phyloP scores from a whole-genome alignment of 2,329 filamentous ascomycete genomes.

The Dactylella cylindrospora region DNA sequence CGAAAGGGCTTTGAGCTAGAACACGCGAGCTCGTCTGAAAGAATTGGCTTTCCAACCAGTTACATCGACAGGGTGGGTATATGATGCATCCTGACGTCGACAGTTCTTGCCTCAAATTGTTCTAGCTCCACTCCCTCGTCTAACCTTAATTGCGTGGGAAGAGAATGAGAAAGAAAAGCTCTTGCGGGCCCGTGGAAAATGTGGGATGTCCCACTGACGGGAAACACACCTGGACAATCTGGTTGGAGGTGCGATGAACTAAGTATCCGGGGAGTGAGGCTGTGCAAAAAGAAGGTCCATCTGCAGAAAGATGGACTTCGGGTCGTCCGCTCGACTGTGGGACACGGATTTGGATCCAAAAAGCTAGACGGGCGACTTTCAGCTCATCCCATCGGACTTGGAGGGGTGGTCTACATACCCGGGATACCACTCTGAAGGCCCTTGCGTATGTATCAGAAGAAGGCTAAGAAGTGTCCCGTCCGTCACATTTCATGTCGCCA shows the following conservation, averaged over 20 bases:
- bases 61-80: too few relatives aligned
- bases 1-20: too few relatives aligned
- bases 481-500: too few relatives aligned
- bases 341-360: too few relatives aligned
- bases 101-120: not conserved
- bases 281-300: conserved; percentile 12
- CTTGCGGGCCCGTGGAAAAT: not conserved
- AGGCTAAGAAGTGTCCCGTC: too few relatives aligned
- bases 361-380: too few relatives aligned
- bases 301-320: not conserved
- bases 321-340: too few relatives aligned
- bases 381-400: too few relatives aligned
- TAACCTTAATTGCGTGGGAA: conserved; percentile 13
- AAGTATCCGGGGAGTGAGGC: conserved; percentile 29
- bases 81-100: conserved; percentile 4
- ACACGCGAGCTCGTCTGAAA: conserved; percentile 1
- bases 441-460: too few relatives aligned
- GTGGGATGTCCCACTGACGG: not conserved
- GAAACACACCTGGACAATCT: not conserved
- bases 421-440: too few relatives aligned
- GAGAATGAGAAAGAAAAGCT: not conserved
- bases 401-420: too few relatives aligned
- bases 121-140: conserved; percentile 7
- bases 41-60: too few relatives aligned
- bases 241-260: not conserved